phyloP scores from a whole-genome alignment of 169 alveolate genomes.

The Plasmodium berghei region DNA sequence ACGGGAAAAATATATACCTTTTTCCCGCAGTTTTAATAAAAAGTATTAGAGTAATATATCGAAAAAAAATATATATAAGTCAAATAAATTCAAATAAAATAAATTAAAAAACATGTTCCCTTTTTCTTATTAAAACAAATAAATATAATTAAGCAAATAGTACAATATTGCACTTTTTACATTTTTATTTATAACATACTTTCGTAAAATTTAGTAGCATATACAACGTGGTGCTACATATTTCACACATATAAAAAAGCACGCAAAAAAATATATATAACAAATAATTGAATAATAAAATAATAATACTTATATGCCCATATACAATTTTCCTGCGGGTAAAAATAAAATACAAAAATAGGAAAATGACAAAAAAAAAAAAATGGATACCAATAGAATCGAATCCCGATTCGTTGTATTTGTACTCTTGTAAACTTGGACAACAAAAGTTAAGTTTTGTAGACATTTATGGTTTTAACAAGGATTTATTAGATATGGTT shows the following conservation, averaged over 20 bases:
- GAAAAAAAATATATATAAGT: background rate
- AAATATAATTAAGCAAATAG: too few relatives aligned
- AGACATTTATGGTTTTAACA: constrained; percentile 52
- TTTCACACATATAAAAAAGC: too few relatives aligned
- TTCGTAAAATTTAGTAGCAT: too few relatives aligned
- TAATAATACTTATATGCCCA: background rate
- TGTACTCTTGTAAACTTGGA: constrained; percentile 67
- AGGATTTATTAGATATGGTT: constrained; percentile 65
- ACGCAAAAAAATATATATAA: too few relatives aligned
- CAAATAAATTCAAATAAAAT: too few relatives aligned
- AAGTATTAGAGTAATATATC: background rate
- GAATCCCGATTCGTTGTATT: constrained; percentile 54
- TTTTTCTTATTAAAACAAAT: too few relatives aligned
- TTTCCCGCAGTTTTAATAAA: background rate
- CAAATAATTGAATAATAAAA: background rate
- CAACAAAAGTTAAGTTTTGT: constrained; percentile 40
- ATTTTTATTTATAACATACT: too few relatives aligned
- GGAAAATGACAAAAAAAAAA: constrained; percentile 22
- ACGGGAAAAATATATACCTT: too few relatives aligned
- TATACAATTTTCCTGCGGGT: background rate
- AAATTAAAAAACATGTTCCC: too few relatives aligned
- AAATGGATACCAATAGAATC: constrained; percentile 65
- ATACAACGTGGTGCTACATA: too few relatives aligned
- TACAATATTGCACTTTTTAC: too few relatives aligned
- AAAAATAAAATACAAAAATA: constrained; percentile 17